These are phyloP conservation scores for Perkinsus olseni DNA, from an alignment of 169 alveolate species.

Conservation along the genomic window DNA sequence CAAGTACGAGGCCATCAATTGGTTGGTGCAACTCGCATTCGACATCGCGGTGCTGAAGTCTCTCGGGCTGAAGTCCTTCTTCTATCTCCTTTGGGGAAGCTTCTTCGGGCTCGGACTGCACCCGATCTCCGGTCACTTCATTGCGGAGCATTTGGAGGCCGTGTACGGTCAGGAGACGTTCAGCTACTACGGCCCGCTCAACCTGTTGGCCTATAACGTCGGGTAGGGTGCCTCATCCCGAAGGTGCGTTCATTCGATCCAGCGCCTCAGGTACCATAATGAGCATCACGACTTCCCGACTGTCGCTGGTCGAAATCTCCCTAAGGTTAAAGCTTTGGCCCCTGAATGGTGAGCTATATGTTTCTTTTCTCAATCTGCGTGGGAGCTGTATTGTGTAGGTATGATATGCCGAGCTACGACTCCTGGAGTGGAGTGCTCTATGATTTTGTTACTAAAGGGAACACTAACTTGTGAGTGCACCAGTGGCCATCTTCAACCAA, in stretches of 20 bases:
- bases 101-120: constrained; percentile 50
- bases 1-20: constrained; percentile 37
- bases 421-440: constrained; percentile 13
- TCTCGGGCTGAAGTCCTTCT: constrained; percentile 34
- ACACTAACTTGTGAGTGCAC: not conserved
- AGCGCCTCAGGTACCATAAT: constrained; percentile 40
- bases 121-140: constrained; percentile 55
- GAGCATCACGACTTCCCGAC: constrained; percentile 67
- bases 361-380: constrained; percentile 25
- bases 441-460: constrained; percentile 6
- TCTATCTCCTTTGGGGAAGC: constrained; percentile 39
- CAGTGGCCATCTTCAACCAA: not conserved
- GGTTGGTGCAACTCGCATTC: constrained; percentile 22
- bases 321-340: constrained; percentile 6
- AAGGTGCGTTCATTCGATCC: not conserved
- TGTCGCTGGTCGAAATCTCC: constrained; percentile 49
- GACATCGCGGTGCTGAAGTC: constrained; percentile 15
- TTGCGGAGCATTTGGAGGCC: constrained; percentile 62
- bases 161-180: constrained; percentile 52
- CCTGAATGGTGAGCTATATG: not conserved
- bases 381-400: constrained; percentile 41
- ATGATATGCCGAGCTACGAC: constrained; percentile 31
- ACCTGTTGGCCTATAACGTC: constrained; percentile 47
- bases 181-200: constrained; percentile 55
- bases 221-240: constrained; percentile 21